Evolutionary conservation across 2,329 filamentous ascomycete genomes (phyloP).

Genomic region (Ascochyta pisi): DNA sequence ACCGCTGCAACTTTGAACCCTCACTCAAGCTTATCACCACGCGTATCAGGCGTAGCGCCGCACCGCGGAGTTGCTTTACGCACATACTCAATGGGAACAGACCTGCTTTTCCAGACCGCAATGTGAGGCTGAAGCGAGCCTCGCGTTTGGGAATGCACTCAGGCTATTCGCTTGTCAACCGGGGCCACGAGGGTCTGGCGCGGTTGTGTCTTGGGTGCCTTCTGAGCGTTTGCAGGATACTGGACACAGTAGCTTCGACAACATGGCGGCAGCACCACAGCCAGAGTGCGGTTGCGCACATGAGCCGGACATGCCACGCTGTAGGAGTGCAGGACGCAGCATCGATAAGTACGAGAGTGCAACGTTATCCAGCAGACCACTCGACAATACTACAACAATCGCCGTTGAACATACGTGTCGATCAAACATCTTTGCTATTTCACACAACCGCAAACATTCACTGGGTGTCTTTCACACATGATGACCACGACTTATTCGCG

Average conservation of each 20-base stretch:
- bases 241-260: not conserved
- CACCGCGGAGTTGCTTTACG: not conserved
- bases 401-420: not conserved
- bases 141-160: not conserved
- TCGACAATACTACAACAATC: not conserved
- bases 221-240: constrained; percentile 4
- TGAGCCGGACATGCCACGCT: not conserved
- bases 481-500: not conserved
- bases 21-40: not conserved
- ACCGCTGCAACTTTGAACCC: not conserved
- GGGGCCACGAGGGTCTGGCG: not conserved
- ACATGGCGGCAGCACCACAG: not conserved
- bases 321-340: not conserved
- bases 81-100: not conserved
- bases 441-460: constrained; percentile 16
- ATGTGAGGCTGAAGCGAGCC: not conserved
- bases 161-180: not conserved
- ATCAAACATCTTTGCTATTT: constrained; percentile 2
- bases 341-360: not conserved
- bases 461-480: constrained; percentile 2
- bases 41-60: not conserved
- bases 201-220: not conserved
- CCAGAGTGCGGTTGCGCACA: not conserved
- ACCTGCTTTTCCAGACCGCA: no score
- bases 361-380: not conserved